Percentiles rank a stretch among this genome's conserved stretches.
These are phyloP conservation scores for Porphyrellus sp. DNA, from an alignment of 1,284 basidiomycete species.

Conservation along the genomic window DNA sequence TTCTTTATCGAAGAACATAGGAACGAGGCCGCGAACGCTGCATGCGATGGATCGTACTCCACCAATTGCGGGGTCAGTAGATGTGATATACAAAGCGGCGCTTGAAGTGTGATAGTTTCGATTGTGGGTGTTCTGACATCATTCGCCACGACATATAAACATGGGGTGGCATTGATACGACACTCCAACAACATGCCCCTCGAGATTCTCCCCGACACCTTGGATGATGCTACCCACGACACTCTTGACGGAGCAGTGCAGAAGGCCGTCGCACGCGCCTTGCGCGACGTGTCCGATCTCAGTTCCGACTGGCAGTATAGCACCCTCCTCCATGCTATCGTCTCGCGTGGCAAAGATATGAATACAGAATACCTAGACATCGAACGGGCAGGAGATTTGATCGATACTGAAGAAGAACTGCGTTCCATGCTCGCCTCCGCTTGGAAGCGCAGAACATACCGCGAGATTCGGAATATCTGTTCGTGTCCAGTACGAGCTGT, in stretches of 20 bases:
- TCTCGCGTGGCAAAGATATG: background rate
- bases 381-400: background rate
- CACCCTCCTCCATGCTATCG: background rate
- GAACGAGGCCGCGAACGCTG: too few relatives aligned
- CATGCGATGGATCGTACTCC: too few relatives aligned
- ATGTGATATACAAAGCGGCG: too few relatives aligned
- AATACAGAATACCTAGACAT: background rate
- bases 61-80: too few relatives aligned
- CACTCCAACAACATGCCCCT: background rate
- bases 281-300: background rate
- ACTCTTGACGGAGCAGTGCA: background rate
- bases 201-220: background rate
- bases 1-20: too few relatives aligned
- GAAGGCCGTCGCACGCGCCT: background rate
- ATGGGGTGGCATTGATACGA: too few relatives aligned
- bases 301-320: background rate
- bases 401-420: background rate
- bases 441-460: slow-evolving; percentile 3
- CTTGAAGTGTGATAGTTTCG: too few relatives aligned
- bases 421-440: background rate
- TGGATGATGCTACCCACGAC: background rate
- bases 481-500: background rate
- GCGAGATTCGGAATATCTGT: slow-evolving; percentile 13
- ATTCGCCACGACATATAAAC: too few relatives aligned
- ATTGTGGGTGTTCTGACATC: too few relatives aligned